phyloP scores from a whole-genome alignment of 768 basidiomycete genomes.

The Botryobasidium botryosum region DNA sequence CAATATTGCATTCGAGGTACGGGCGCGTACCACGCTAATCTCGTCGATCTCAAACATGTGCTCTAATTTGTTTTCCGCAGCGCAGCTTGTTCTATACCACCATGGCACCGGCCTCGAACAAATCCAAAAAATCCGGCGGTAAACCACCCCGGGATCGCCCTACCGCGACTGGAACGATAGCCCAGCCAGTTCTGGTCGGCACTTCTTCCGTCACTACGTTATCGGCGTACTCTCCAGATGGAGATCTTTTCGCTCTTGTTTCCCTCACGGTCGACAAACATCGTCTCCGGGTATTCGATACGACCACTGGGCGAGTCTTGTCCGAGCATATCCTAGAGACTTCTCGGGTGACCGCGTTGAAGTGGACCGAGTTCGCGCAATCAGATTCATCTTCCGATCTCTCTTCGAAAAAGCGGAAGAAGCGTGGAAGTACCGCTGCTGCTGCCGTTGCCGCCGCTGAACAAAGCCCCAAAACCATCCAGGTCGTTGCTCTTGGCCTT shows the following conservation, averaged over 20 bases:
- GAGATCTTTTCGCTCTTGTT: constrained; percentile 39
- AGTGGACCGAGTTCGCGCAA: constrained; percentile 32
- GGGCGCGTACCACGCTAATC: too few relatives aligned
- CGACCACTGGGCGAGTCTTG: constrained; percentile 33
- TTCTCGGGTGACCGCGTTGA: constrained; percentile 35
- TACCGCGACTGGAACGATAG: constrained; percentile 1
- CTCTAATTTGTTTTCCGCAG: too few relatives aligned
- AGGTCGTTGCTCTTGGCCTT: constrained; percentile 40
- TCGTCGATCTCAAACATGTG: too few relatives aligned
- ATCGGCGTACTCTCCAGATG: constrained; percentile 43
- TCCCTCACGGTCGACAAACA: constrained; percentile 58
- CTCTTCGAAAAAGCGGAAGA: constrained; percentile 30
- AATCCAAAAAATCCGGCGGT: constrained; percentile 1
- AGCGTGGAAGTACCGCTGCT: constrained; percentile 14
- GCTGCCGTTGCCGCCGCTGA: constrained; percentile 15
- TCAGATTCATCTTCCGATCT: too few relatives aligned
- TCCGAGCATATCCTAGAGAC: constrained; percentile 41
- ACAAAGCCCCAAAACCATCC: constrained; percentile 10
- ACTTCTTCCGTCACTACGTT: constrained; percentile 27
- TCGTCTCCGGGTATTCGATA: constrained; percentile 47
- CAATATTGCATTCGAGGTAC: too few relatives aligned
- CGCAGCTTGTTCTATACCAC: too few relatives aligned
- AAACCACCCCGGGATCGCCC: constrained; percentile 4
- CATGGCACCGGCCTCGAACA: constrained; percentile 5
- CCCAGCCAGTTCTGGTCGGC: constrained; percentile 35